A percentile compares a stretch with the other conserved stretches of the same genome.
Conservation (phyloP, 1,284 basidiomycete species). For the Boletus albobrunnescens region DNA sequence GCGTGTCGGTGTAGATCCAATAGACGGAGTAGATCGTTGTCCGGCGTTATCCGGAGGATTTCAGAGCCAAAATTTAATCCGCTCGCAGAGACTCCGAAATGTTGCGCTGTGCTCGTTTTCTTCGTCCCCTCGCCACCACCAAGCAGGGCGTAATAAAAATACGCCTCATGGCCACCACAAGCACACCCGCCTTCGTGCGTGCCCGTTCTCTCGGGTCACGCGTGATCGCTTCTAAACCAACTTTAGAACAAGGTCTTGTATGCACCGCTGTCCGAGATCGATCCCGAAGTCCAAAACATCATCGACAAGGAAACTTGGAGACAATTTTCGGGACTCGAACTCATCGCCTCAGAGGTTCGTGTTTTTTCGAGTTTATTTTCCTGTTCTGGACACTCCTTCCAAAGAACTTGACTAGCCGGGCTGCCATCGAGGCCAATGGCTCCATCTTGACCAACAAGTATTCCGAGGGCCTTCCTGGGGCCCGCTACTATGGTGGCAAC, state of each 20-base stretch:
- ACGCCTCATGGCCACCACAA: conserved; percentile 56
- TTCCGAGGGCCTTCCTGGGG: conserved; percentile 91
- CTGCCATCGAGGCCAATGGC: conserved; percentile 97
- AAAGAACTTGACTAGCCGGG: conserved; percentile 90
- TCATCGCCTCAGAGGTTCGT: conserved; percentile 86
- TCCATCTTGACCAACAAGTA: conserved; percentile 99
- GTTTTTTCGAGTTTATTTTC: conserved; percentile 9
- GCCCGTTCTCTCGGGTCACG: neutral
- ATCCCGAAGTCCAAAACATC: conserved; percentile 94
- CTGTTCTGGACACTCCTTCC: conserved; percentile 4
- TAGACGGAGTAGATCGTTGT: too few species aligned
- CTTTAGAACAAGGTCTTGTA: conserved; percentile 89
- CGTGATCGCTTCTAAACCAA: neutral
- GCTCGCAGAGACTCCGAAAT: conserved; percentile 19
- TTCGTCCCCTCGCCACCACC: conserved; percentile 23
- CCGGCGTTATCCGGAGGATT: conserved; percentile 25
- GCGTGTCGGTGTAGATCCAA: too few species aligned
- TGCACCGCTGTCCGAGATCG: conserved; percentile 80
- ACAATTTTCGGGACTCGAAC: conserved; percentile 96
- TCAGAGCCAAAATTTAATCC: conserved; percentile 7
- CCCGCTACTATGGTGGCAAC: conserved; percentile 97
- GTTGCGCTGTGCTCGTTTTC: conserved; percentile 29
- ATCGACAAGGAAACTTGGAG: conserved; percentile 99
- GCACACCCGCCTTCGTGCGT: conserved; percentile 60
- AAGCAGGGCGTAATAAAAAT: conserved; percentile 13